A percentile compares a stretch with the other conserved stretches of the same genome.
phyloP scores from a whole-genome alignment of 139 green algal species.

The Chlorella sp. region DNA sequence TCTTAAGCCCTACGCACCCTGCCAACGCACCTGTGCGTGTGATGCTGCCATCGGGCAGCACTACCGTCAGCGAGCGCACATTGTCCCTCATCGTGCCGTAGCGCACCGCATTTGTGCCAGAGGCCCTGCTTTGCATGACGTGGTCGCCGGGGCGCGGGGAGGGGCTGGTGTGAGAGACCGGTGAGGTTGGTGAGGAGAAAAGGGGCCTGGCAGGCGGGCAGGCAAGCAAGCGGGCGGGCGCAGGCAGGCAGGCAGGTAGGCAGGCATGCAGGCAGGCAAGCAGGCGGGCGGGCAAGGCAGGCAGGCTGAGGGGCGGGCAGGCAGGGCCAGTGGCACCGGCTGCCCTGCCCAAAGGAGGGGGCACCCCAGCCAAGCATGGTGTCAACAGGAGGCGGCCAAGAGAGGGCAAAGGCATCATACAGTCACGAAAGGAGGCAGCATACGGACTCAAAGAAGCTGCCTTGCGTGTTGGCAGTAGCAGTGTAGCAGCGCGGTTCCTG shows the following conservation, averaged over 20 bases:
- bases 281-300: background rate
- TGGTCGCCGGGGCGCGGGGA: background rate
- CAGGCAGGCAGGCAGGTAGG: background rate
- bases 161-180: background rate
- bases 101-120: constrained; percentile 72
- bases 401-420: background rate
- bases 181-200: background rate
- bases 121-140: constrained; percentile 40
- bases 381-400: too few species aligned
- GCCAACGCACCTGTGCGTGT: constrained; percentile 38
- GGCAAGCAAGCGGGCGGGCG: background rate
- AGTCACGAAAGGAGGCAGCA: background rate
- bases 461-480: background rate
- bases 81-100: constrained; percentile 82
- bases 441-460: background rate
- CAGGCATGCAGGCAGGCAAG: background rate
- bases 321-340: too few species aligned
- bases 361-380: too few species aligned
- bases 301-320: background rate
- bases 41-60: constrained; percentile 60
- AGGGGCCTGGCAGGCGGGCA: background rate
- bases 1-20: background rate
- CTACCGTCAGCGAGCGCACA: constrained; percentile 66
- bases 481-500: too few species aligned
- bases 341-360: too few species aligned